Evolutionary conservation across 768 basidiomycete species (phyloP).

Genomic region (Psilocybe cyanescens): DNA sequence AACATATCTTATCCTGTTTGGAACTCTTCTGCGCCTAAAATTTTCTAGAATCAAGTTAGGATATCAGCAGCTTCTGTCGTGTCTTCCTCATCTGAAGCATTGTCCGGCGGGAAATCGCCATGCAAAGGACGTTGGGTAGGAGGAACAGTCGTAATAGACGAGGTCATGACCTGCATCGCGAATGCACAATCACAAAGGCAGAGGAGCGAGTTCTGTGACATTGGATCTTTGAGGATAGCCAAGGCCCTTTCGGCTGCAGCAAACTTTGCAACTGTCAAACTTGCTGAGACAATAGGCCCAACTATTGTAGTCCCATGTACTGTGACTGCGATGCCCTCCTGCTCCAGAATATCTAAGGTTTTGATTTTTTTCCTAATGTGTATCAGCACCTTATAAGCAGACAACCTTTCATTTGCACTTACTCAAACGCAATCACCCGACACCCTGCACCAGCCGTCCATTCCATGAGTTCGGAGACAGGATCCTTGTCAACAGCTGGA

Average conservation of each 20-base stretch:
- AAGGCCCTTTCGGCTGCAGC: slow-evolving; percentile 68
- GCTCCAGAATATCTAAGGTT: slow-evolving; percentile 18
- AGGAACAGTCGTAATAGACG: not conserved
- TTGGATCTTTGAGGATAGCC: slow-evolving; percentile 50
- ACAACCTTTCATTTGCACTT: slow-evolving; percentile 2
- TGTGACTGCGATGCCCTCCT: slow-evolving; percentile 55
- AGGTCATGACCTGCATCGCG: slow-evolving; percentile 7
- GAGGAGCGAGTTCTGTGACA: slow-evolving; percentile 46
- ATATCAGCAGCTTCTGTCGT: slow-evolving; percentile 3
- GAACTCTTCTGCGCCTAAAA: not conserved
- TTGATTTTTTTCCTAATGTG: slow-evolving; percentile 26
- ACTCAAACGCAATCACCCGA: slow-evolving; percentile 37
- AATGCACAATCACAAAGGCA: slow-evolving; percentile 40
- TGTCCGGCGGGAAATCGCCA: not conserved
- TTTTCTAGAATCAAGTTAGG: not conserved
- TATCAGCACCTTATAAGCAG: not conserved
- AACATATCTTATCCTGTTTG: slow-evolving; percentile 24
- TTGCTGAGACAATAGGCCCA: slow-evolving; percentile 65
- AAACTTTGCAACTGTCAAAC: slow-evolving; percentile 65
- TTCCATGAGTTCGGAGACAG: slow-evolving; percentile 70
- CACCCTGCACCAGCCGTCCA: slow-evolving; percentile 70
- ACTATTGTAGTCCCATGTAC: slow-evolving; percentile 61
- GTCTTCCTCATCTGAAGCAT: slow-evolving; percentile 16
- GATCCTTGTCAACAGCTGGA: slow-evolving; percentile 67
- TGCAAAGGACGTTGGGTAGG: not conserved